These are phyloP conservation scores for Blastomyces gilchristii DNA, from an alignment of 2,329 filamentous ascomycete genomes.

Conservation along the genomic window DNA sequence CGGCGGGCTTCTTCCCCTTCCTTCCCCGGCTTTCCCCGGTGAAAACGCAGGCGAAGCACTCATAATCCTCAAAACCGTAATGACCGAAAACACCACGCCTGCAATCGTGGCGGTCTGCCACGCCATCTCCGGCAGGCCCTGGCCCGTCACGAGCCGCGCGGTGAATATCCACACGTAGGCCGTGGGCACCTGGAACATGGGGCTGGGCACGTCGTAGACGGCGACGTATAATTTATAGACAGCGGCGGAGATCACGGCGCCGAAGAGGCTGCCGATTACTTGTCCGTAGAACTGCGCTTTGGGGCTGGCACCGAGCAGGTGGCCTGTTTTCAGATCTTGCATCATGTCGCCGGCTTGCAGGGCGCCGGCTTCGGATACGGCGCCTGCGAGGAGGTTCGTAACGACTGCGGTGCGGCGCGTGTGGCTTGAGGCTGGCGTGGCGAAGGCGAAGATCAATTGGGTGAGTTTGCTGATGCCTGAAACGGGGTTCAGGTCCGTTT, in stretches of 20 bases:
- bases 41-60: conserved; percentile 28
- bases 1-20: conserved; percentile 24
- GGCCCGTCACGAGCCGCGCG: conserved; percentile 79
- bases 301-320: conserved; percentile 81
- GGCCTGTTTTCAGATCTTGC: conserved; percentile 94
- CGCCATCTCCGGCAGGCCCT: conserved; percentile 76
- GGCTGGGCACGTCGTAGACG: conserved; percentile 80
- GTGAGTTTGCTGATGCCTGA: conserved; percentile 95
- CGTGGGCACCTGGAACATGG: conserved; percentile 86
- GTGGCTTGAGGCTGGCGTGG: conserved; percentile 68
- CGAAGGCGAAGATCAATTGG: conserved; percentile 86
- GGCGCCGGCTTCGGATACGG: conserved; percentile 73
- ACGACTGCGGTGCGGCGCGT: conserved; percentile 73
- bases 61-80: conserved; percentile 61
- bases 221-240: conserved; percentile 85
- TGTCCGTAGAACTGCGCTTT: conserved; percentile 97
- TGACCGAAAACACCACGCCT: conserved; percentile 60
- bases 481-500: conserved; percentile 93
- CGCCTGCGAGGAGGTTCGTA: conserved; percentile 89
- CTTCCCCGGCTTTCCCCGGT: conserved; percentile 26
- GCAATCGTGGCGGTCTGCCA: conserved; percentile 66
- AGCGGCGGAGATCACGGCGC: conserved; percentile 73
- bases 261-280: conserved; percentile 76
- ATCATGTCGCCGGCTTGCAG: conserved; percentile 92
- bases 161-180: conserved; percentile 98